These are phyloP conservation scores for Moesziomyces aphidis DNA, from an alignment of 1,284 basidiomycete species.

Conservation along the genomic window DNA sequence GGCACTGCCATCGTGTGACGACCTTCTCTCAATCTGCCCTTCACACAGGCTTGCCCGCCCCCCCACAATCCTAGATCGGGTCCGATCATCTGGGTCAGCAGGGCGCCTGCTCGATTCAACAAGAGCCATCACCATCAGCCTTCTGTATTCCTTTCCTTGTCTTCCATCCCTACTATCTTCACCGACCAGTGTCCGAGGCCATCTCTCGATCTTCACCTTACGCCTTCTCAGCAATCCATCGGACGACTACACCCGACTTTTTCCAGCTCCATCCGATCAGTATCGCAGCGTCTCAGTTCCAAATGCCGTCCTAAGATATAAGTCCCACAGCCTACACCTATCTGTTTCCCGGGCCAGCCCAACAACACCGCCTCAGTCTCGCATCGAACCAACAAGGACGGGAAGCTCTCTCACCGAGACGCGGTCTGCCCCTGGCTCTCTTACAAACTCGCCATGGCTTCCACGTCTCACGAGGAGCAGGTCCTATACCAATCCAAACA, in stretches of 20 bases:
- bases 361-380: too few species aligned
- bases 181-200: not conserved
- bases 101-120: not conserved
- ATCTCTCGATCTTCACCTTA: too few species aligned
- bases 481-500: constrained; percentile 22
- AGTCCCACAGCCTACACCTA: too few species aligned
- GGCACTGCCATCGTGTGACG: too few species aligned
- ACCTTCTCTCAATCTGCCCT: too few species aligned
- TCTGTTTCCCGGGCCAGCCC: too few species aligned
- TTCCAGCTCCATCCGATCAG: too few species aligned
- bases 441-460: constrained; percentile 1
- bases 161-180: constrained; percentile 1
- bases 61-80: constrained; percentile 14
- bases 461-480: constrained; percentile 4
- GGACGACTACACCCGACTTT: too few species aligned
- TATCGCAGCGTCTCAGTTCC: too few species aligned
- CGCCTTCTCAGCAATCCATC: too few species aligned
- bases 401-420: not conserved
- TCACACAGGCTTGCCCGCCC: not conserved
- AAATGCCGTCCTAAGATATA: too few species aligned
- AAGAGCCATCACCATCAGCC: not conserved
- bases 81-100: constrained; percentile 12
- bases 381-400: too few species aligned
- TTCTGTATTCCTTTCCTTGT: not conserved
- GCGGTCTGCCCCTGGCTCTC: not conserved